These are phyloP conservation scores for Auricularia heimuer DNA, from an alignment of 768 basidiomycete genomes.

Conservation along the genomic window DNA sequence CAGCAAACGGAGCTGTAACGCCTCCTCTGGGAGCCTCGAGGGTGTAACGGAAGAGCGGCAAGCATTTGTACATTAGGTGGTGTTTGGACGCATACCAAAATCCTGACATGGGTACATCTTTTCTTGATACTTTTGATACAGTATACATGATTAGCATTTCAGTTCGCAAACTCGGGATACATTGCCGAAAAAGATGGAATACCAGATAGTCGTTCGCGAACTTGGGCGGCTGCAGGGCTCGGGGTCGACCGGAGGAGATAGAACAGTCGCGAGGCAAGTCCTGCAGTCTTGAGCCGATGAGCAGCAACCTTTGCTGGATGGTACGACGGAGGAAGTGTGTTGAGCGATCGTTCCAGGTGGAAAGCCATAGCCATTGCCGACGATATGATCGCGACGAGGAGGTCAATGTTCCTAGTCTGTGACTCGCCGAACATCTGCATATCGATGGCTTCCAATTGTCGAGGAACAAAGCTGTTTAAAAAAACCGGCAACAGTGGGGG, in stretches of 20 bases:
- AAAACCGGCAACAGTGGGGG: slow-evolving; percentile 70
- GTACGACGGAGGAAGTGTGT: slow-evolving; percentile 41
- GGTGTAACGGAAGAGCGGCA: no score
- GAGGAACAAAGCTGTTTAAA: slow-evolving; percentile 55
- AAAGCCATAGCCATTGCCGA: slow-evolving; percentile 57
- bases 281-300: slow-evolving; percentile 28
- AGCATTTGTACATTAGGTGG: no score
- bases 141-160: slow-evolving; percentile 6
- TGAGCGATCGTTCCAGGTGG: slow-evolving; percentile 62
- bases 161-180: slow-evolving; percentile 31
- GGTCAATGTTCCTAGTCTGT: slow-evolving; percentile 47
- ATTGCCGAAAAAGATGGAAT: slow-evolving; percentile 60
- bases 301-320: slow-evolving; percentile 14
- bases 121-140: neutral
- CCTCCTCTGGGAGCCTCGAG: no score
- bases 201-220: slow-evolving; percentile 51
- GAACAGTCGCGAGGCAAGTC: slow-evolving; percentile 58
- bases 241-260: slow-evolving; percentile 47
- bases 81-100: no score
- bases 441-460: slow-evolving; percentile 23
- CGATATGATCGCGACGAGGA: slow-evolving; percentile 54
- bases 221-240: slow-evolving; percentile 39
- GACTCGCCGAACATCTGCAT: slow-evolving; percentile 15
- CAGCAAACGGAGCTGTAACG: slow-evolving; percentile 24
- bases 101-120: neutral